Base-by-base conservation (phyloP, 129 eudicot genomes). In the Lactuca sativa region DNA sequence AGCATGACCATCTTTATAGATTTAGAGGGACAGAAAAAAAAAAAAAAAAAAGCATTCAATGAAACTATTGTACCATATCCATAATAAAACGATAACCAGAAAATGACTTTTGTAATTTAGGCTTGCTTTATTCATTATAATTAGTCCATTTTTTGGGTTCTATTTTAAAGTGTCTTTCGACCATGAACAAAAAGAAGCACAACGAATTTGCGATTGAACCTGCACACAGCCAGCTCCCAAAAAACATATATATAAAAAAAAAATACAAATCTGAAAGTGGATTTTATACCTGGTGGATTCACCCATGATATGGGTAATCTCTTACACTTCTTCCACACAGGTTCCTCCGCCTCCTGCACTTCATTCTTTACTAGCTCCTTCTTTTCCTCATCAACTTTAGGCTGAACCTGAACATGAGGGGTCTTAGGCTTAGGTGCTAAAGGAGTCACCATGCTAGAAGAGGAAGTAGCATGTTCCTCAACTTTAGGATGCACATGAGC, bases 251-350 rank as follows among this genome's bases (percentile, higher is more conserved):
- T 9, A 6, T 14, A 57, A 38, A 73, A 5, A 52, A 14, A 37
- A 77, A 10, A 44, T n/a, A 14, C 25, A 25, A 25, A 25, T 25
- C 30, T 25, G 36, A 13, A 73, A 6, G 16, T 56, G 52, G 59
- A n/a, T 33, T 30, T 16, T 55, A 44, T 93, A 95, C 99, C 99
- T 87, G 90, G 85, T 30, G 99, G 99, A 62, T 67, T 76, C 79
- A 62, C 66, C 99, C 99, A 95, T 6, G 86, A 75, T 43, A 95
- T 78, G 74, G 72, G 93, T 34, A 82, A 75, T 59, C 88, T 90
- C 85, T 87, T 87, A 66, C 77, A 83, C 81, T 78, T 93, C 55
- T 89, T 90, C 85, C 66, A 71, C 56, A 61, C 78, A n/a, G 92
- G 86, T 70, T 89, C 92, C 66, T 73, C 86, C 17, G 66, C 57